Evolutionary conservation across 768 basidiomycete species (phyloP).

Genomic region (Pisolithus albus): DNA sequence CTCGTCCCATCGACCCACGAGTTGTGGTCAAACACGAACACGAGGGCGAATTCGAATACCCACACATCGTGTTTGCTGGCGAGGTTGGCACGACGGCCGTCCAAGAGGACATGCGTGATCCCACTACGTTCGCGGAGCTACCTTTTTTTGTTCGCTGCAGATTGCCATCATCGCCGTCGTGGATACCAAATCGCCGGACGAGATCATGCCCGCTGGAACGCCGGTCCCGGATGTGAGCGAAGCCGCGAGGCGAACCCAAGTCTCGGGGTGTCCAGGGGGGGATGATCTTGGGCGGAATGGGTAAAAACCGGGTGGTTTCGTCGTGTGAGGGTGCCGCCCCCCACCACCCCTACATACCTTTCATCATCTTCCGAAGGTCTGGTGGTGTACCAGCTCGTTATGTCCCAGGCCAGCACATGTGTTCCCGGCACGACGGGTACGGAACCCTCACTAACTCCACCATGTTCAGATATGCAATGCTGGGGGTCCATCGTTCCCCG

Average conservation of each 20-base stretch:
- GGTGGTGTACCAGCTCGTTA: too few relatives aligned
- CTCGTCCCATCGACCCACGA: constrained; percentile 31
- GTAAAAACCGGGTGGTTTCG: constrained; percentile 69
- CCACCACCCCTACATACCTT: background rate
- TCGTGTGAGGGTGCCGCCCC: constrained; percentile 50
- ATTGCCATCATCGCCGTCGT: constrained; percentile 64
- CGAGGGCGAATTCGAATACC: constrained; percentile 52
- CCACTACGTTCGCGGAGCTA: constrained; percentile 58
- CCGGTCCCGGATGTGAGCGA: constrained; percentile 11
- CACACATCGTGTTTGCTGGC: constrained; percentile 56
- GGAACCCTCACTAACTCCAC: background rate
- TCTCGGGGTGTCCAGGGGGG: constrained; percentile 40
- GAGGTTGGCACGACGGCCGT: constrained; percentile 82
- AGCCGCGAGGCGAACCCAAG: constrained; percentile 15
- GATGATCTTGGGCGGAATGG: constrained; percentile 63
- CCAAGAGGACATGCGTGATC: constrained; percentile 57
- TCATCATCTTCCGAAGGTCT: background rate
- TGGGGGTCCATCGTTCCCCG: constrained; percentile 73
- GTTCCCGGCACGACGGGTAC: too few relatives aligned
- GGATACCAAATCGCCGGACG: constrained; percentile 10
- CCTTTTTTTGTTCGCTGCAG: constrained; percentile 57
- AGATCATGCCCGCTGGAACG: constrained; percentile 7
- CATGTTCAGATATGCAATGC: constrained; percentile 58
- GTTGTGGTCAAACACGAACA: constrained; percentile 20
- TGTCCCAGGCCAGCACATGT: too few relatives aligned